A percentile compares a stretch with the other conserved stretches of the same genome.
phyloP scores from a whole-genome alignment of 2,329 filamentous ascomycete species.

The Beauveria caledonica region DNA sequence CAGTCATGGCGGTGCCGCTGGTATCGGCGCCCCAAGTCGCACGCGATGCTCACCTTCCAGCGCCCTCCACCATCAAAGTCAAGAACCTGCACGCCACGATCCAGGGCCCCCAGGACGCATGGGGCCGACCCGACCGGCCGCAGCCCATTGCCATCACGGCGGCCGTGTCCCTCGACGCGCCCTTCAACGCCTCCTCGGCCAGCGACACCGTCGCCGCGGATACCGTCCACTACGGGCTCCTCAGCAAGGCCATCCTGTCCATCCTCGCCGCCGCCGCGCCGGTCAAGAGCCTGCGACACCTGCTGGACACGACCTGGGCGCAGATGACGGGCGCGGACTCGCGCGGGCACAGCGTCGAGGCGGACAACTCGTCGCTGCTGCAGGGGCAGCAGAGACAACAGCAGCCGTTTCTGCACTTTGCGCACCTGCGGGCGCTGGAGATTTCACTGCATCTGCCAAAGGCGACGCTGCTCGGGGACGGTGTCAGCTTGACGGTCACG shows the following conservation, averaged over 20 bases:
- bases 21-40: not conserved
- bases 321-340: conserved; percentile 21
- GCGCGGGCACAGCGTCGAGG: conserved; percentile 13
- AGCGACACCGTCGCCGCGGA: conserved; percentile 56
- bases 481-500: conserved; percentile 44
- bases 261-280: conserved; percentile 29
- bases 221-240: conserved; percentile 66
- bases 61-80: conserved; percentile 46
- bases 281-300: conserved; percentile 16
- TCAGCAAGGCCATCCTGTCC: conserved; percentile 57
- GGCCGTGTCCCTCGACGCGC: conserved; percentile 44
- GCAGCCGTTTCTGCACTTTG: conserved; percentile 23
- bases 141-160: conserved; percentile 58
- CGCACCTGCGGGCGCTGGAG: conserved; percentile 36
- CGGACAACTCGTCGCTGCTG: not conserved
- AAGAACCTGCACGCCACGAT: conserved; percentile 52
- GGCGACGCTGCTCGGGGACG: conserved; percentile 57
- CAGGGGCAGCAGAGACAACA: not conserved
- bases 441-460: conserved; percentile 56
- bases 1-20: conserved; percentile 1
- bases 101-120: conserved; percentile 55
- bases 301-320: conserved; percentile 27
- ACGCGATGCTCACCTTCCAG: not conserved
- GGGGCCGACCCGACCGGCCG: conserved; percentile 49
- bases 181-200: conserved; percentile 50